phyloP scores from a whole-genome alignment of 2,329 filamentous ascomycete species.

The Alternaria brassicae region DNA sequence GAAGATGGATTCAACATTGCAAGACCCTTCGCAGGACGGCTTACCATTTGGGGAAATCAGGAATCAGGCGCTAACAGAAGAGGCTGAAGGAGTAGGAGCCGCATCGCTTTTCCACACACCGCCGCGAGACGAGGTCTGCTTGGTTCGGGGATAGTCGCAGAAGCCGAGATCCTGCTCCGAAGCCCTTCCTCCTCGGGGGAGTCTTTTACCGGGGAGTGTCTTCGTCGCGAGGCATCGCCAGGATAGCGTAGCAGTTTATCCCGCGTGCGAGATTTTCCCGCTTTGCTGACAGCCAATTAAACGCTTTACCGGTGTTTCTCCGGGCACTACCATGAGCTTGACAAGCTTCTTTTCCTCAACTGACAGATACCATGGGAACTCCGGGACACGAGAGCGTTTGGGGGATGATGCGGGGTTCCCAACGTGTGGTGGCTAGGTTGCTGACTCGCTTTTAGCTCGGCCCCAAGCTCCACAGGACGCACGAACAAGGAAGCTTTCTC shows the following conservation, averaged over 20 bases:
- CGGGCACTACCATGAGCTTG: neutral
- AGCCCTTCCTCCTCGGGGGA: neutral
- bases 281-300: neutral
- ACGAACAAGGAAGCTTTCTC: conserved; percentile 27
- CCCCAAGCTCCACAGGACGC: conserved; percentile 21
- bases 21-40: conserved; percentile 50
- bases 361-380: neutral
- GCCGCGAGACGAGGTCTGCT: conserved; percentile 21
- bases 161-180: conserved; percentile 4
- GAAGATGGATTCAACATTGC: conserved; percentile 49
- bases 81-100: conserved; percentile 56
- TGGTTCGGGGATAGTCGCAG: conserved; percentile 10
- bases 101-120: conserved; percentile 21
- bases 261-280: neutral
- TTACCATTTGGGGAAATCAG: conserved; percentile 60
- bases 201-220: conserved; percentile 5
- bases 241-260: conserved; percentile 1
- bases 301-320: neutral
- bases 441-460: conserved; percentile 12
- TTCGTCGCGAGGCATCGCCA: conserved; percentile 14
- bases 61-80: conserved; percentile 58
- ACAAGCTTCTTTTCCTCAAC: neutral
- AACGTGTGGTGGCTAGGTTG: neutral
- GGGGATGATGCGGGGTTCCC: conserved; percentile 16
- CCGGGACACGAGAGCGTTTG: conserved; percentile 10